phyloP scores from a whole-genome alignment of 306 rosid genomes.

The Phaseolus lunatus region DNA sequence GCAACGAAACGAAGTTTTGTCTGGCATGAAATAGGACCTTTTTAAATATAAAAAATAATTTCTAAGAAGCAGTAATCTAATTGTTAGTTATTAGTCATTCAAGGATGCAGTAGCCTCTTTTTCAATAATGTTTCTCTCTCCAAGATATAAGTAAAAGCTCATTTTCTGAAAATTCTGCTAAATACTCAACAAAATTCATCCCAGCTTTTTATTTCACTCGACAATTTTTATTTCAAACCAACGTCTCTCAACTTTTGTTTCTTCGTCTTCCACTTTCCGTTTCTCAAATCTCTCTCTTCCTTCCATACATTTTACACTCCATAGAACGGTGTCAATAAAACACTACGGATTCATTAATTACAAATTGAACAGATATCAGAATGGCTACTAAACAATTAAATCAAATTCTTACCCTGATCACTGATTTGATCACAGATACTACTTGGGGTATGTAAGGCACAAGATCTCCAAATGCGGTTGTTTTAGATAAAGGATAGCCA shows the following conservation, averaged over 20 bases:
- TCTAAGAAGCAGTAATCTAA: not conserved
- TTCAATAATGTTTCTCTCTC: not conserved
- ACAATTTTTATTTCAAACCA: not conserved
- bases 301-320: not conserved
- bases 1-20: not conserved
- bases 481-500: conserved; percentile 46
- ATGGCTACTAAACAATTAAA: conserved; percentile 19
- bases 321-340: not conserved
- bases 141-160: not conserved
- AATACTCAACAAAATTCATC: not conserved
- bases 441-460: conserved; percentile 49
- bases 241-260: not conserved
- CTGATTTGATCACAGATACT: conserved; percentile 47
- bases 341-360: not conserved
- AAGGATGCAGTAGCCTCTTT: not conserved
- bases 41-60: not conserved
- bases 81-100: not conserved
- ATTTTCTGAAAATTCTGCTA: conserved; percentile 8
- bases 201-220: not conserved
- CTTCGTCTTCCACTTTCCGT: not conserved
- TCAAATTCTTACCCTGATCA: conserved; percentile 45
- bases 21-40: not conserved
- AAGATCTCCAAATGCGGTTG: conserved; percentile 40
- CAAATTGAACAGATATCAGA: conserved; percentile 7
- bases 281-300: not conserved